Percentiles rank a stretch among this genome's conserved stretches.
These are phyloP conservation scores for Coccomyxa sp. DNA, from an alignment of 139 green algal species.

Conservation along the genomic window DNA sequence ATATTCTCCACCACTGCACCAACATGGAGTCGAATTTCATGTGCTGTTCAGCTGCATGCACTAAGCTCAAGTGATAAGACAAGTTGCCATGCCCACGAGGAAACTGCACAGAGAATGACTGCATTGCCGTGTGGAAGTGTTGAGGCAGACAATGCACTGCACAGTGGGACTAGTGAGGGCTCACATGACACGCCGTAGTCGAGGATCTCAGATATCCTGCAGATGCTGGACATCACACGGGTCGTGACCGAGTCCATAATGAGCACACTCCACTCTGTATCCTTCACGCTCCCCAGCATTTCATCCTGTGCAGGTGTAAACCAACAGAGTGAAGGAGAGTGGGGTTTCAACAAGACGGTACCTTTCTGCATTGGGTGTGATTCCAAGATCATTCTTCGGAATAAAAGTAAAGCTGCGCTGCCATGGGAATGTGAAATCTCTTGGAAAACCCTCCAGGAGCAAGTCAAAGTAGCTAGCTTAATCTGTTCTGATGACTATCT, in stretches of 20 bases:
- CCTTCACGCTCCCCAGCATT: conserved; percentile 63
- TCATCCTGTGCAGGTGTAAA: conserved; percentile 34
- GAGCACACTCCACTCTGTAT: conserved; percentile 72
- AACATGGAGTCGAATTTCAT: neutral
- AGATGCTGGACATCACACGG: conserved; percentile 48
- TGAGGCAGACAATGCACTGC: neutral
- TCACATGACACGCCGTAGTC: conserved; percentile 52
- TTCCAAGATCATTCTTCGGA: too few relatives aligned
- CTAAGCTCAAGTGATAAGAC: neutral
- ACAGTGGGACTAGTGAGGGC: neutral
- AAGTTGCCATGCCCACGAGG: neutral
- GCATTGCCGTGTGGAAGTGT: neutral
- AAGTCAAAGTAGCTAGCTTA: too few relatives aligned
- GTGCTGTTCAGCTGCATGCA: neutral
- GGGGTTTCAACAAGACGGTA: too few relatives aligned
- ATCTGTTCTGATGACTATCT: too few relatives aligned
- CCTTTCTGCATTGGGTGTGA: too few relatives aligned
- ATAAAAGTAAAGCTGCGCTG: too few relatives aligned
- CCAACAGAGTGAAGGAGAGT: too few relatives aligned
- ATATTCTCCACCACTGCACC: conserved; percentile 76
- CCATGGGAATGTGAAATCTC: neutral
- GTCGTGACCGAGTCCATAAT: conserved; percentile 77
- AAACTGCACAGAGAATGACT: neutral
- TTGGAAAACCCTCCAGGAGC: neutral
- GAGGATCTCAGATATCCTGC: conserved; percentile 61